Evolutionary conservation across 2,329 filamentous ascomycete species (phyloP).

Genomic region (Trichoderma pleuroti): DNA sequence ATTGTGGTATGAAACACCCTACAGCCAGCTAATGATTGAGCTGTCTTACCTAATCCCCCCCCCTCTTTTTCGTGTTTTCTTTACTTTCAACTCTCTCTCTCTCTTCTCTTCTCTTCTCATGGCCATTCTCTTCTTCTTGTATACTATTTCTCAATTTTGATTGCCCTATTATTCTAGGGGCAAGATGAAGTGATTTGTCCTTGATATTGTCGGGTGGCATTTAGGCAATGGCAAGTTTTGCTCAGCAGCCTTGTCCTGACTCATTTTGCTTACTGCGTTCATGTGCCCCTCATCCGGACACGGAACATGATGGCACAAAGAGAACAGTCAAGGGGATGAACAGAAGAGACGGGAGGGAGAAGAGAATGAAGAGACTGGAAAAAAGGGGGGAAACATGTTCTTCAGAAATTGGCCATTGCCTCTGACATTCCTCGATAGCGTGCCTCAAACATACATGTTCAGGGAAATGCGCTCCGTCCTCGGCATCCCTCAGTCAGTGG

Average conservation of each 20-base stretch:
- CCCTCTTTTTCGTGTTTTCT: neutral
- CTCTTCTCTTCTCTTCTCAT: neutral
- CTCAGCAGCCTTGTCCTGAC: slow-evolving; percentile 17
- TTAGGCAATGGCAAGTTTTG: neutral
- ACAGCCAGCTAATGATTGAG: neutral
- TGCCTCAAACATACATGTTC: slow-evolving; percentile 97
- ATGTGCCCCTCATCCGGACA: neutral
- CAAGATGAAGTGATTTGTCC: neutral
- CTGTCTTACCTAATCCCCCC: neutral
- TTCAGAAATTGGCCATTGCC: neutral
- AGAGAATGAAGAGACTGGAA: neutral
- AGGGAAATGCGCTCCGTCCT: slow-evolving; percentile 74
- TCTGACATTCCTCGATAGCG: slow-evolving; percentile 43
- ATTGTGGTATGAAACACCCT: slow-evolving; percentile 63
- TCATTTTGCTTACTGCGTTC: neutral
- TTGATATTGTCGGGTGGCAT: neutral
- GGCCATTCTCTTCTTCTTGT: neutral
- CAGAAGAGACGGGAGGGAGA: neutral
- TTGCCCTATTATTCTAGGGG: neutral
- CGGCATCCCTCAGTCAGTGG: slow-evolving; percentile 65
- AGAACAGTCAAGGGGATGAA: neutral
- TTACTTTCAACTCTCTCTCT: neutral
- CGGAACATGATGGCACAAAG: neutral
- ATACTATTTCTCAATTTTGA: neutral
- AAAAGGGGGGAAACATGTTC: neutral